Percentiles rank a stretch among this genome's conserved stretches.
Evolutionary conservation across 1,284 basidiomycete genomes (phyloP).

Genomic region (Fomitopsis palustris): DNA sequence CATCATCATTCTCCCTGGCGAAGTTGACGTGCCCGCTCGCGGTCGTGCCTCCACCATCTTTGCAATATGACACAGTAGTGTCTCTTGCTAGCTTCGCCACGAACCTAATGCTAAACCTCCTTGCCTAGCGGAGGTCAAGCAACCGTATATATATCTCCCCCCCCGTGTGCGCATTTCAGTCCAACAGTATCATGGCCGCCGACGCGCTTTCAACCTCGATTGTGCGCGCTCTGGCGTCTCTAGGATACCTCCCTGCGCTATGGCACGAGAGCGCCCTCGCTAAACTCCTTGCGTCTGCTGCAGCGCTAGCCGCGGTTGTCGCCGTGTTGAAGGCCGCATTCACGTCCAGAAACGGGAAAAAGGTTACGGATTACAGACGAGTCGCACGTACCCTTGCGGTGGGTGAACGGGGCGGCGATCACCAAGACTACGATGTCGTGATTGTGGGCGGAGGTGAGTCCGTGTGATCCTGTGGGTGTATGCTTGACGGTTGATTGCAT

Average conservation of each 20-base stretch:
- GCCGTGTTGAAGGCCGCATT: background rate
- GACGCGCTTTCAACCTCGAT: background rate
- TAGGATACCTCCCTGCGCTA: background rate
- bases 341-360: background rate
- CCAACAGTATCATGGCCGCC: background rate
- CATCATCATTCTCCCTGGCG: no score
- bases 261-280: background rate
- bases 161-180: background rate
- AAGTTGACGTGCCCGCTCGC: no score
- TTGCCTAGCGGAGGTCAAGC: no score
- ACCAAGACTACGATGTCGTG: conserved; percentile 54
- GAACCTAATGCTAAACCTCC: no score
- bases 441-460: conserved; percentile 59
- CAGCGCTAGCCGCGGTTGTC: conserved; percentile 1
- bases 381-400: conserved; percentile 11
- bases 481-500: background rate
- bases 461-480: background rate
- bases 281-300: background rate
- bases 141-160: no score
- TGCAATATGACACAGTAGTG: no score
- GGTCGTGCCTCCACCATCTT: no score
- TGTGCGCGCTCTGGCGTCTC: background rate
- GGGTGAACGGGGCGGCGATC: conserved; percentile 12
- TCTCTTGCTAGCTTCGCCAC: no score
- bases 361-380: conserved; percentile 11